These are phyloP conservation scores for Russula vinacea DNA, from an alignment of 768 basidiomycete species.

Conservation along the genomic window DNA sequence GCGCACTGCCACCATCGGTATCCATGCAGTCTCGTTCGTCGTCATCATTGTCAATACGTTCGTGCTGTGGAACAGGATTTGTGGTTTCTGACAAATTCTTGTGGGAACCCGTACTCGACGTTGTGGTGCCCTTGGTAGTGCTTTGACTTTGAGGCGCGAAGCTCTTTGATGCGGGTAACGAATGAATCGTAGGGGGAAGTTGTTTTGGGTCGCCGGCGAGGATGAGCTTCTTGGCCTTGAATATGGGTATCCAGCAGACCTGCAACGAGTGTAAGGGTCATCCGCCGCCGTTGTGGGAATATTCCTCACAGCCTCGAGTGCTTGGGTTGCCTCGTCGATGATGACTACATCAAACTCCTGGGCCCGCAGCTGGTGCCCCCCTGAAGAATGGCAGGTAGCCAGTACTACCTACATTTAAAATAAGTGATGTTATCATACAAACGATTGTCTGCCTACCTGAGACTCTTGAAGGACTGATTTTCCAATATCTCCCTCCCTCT, in stretches of 20 bases:
- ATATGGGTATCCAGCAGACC: slow-evolving; percentile 95
- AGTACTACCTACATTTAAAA: slow-evolving; percentile 65
- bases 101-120: neutral
- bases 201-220: slow-evolving; percentile 96
- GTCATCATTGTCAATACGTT: neutral
- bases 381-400: slow-evolving; percentile 93
- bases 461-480: slow-evolving; percentile 76
- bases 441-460: slow-evolving; percentile 46
- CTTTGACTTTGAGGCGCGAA: neutral
- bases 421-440: slow-evolving; percentile 4
- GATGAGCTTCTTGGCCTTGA: slow-evolving; percentile 86
- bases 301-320: slow-evolving; percentile 78
- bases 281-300: neutral
- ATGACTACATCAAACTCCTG: slow-evolving; percentile 88
- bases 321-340: slow-evolving; percentile 98
- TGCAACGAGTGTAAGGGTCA: slow-evolving; percentile 31
- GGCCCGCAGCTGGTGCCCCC: slow-evolving; percentile 73
- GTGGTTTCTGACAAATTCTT: neutral
- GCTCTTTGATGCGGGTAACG: slow-evolving; percentile 46
- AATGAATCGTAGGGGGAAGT: slow-evolving; percentile 89
- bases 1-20: neutral
- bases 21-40: neutral
- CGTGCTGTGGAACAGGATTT: neutral
- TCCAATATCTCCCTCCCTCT: slow-evolving; percentile 82
- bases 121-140: neutral